These are phyloP conservation scores for Hymenoscyphus scutula DNA, from an alignment of 2,329 filamentous ascomycete genomes.

Conservation along the genomic window DNA sequence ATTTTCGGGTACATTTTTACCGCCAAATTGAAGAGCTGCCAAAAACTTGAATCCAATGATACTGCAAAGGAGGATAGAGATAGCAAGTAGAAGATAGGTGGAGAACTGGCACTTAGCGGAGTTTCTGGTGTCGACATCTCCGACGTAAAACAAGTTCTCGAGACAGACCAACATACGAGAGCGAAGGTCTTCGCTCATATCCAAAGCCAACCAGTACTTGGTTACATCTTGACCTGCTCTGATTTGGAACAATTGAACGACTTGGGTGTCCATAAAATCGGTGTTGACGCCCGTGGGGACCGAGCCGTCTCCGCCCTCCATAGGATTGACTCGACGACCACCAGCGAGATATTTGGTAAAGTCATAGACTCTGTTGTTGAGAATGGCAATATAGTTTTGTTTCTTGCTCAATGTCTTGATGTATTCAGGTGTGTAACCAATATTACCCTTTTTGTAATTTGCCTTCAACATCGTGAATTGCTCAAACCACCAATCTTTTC, in stretches of 20 bases:
- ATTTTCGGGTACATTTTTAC: constrained; percentile 89
- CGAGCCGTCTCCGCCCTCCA: constrained; percentile 46
- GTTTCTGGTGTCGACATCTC: constrained; percentile 86
- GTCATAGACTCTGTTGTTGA: constrained; percentile 82
- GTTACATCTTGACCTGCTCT: constrained; percentile 77
- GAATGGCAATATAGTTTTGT: constrained; percentile 68
- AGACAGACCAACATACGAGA: constrained; percentile 76
- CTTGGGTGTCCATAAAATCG: constrained; percentile 76
- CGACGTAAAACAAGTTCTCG: constrained; percentile 93
- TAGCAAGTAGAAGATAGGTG: constrained; percentile 81
- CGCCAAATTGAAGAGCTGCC: constrained; percentile 89
- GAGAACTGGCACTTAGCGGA: constrained; percentile 83
- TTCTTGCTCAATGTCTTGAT: constrained; percentile 66
- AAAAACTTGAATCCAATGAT: constrained; percentile 96
- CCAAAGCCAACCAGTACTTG: constrained; percentile 74
- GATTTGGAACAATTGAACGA: constrained; percentile 74
- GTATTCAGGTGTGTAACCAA: constrained; percentile 80
- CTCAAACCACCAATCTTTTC: constrained; percentile 90
- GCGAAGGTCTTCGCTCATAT: constrained; percentile 55
- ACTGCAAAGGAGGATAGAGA: constrained; percentile 74
- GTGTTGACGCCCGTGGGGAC: constrained; percentile 50
- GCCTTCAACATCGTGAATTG: constrained; percentile 75
- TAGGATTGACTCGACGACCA: constrained; percentile 63
- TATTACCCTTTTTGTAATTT: constrained; percentile 79
- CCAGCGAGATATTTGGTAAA: constrained; percentile 79